Conservation (phyloP, 2,329 filamentous ascomycete genomes). For the Elsinoe arachidis region DNA sequence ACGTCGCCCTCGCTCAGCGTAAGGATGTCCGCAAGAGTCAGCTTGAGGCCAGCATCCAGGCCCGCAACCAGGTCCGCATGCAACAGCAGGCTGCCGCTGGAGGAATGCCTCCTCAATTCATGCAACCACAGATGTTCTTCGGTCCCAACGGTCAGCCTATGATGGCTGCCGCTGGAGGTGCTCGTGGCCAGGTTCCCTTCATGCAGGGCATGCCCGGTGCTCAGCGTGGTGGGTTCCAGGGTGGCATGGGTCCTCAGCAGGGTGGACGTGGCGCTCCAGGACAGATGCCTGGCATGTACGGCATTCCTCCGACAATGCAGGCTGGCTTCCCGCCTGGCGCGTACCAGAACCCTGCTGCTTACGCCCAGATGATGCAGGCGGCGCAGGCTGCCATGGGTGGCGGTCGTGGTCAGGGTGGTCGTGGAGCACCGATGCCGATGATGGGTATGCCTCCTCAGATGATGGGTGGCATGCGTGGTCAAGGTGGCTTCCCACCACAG, state of each 20-base stretch:
- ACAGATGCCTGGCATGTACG: conserved; percentile 81
- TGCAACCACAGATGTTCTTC: conserved; percentile 83
- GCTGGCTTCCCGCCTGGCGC: conserved; percentile 65
- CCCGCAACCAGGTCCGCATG: conserved; percentile 96
- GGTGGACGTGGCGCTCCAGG: conserved; percentile 74
- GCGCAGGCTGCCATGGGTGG: conserved; percentile 54
- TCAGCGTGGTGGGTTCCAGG: conserved; percentile 74
- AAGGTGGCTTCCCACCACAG: conserved; percentile 18
- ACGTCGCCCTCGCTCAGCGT: conserved; percentile 95
- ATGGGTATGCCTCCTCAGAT: conserved; percentile 60
- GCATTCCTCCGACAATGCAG: conserved; percentile 56
- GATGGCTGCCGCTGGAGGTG: conserved; percentile 42
- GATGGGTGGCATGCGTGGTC: conserved; percentile 37
- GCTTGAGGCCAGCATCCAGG: conserved; percentile 97
- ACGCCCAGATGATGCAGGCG: conserved; percentile 52
- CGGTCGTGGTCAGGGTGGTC: conserved; percentile 58
- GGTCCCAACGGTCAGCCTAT: conserved; percentile 64
- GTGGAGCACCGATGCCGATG: conserved; percentile 54
- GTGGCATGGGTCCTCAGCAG: conserved; percentile 59
- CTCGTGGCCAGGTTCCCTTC: conserved; percentile 55
- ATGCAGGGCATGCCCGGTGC: conserved; percentile 55
- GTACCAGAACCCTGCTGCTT: conserved; percentile 66
- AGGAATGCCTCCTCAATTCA: conserved; percentile 72
- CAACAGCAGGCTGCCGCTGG: conserved; percentile 83
- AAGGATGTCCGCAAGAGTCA: conserved; percentile 99